These are phyloP conservation scores for Neurospora sublineolata DNA, from an alignment of 495 filamentous ascomycete genomes.

Conservation along the genomic window DNA sequence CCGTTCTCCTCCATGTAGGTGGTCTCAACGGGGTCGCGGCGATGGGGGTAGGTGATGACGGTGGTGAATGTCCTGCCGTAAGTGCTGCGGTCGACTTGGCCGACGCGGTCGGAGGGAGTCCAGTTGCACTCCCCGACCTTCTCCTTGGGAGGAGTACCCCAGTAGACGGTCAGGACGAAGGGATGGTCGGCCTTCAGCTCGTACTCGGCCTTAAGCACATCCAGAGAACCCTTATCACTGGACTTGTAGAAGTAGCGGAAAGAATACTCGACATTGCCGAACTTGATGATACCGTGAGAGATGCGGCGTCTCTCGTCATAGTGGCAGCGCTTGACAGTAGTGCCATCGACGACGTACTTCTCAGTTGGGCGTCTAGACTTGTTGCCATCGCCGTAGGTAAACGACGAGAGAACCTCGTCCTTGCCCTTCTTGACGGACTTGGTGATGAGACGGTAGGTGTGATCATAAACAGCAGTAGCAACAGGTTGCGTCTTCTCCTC, in stretches of 20 bases:
- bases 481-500: neutral
- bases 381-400: constrained; percentile 4
- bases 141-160: constrained; percentile 13
- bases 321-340: neutral
- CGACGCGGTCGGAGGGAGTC: constrained; percentile 14
- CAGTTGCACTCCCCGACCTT: constrained; percentile 7
- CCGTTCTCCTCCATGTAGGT: constrained; percentile 9
- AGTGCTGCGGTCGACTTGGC: constrained; percentile 7
- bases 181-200: neutral
- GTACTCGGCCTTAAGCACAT: constrained; percentile 17
- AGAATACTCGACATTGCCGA: constrained; percentile 5
- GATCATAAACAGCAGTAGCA: constrained; percentile 11
- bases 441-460: constrained; percentile 5
- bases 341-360: constrained; percentile 4
- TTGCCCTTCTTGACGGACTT: constrained; percentile 1
- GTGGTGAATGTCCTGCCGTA: constrained; percentile 7
- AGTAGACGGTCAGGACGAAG: constrained; percentile 8
- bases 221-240: constrained; percentile 2
- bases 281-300: constrained; percentile 3
- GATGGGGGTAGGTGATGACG: constrained; percentile 14
- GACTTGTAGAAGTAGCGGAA: constrained; percentile 17
- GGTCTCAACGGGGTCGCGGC: constrained; percentile 14
- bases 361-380: constrained; percentile 3
- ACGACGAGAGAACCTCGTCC: neutral
- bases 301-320: constrained; percentile 15